phyloP scores from a whole-genome alignment of 2,329 filamentous ascomycete genomes.

The Stemphylium beticola region DNA sequence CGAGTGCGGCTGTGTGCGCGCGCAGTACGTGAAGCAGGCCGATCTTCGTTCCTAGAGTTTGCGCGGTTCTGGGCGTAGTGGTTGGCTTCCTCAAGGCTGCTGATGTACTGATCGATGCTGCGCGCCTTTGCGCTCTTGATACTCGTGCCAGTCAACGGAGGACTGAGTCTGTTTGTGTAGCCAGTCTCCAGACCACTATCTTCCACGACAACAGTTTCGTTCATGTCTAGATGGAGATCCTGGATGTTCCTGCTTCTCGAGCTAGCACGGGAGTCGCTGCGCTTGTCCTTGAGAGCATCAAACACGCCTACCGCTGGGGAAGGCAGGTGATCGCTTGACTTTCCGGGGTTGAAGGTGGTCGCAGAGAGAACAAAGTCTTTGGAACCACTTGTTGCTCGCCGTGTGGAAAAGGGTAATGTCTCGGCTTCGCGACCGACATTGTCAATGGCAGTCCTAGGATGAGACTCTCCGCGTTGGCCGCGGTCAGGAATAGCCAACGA shows the following conservation, averaged over 20 bases:
- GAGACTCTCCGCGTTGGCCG: slow-evolving; percentile 37
- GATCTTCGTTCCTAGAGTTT: slow-evolving; percentile 52
- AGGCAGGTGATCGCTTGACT: slow-evolving; percentile 56
- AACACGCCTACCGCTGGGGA: slow-evolving; percentile 72
- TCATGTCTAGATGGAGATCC: slow-evolving; percentile 62
- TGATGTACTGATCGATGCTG: slow-evolving; percentile 83
- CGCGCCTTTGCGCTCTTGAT: slow-evolving; percentile 65
- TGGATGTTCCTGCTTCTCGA: slow-evolving; percentile 81
- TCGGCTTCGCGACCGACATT: slow-evolving; percentile 52
- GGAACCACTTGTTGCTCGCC: slow-evolving; percentile 60
- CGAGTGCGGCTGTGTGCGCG: slow-evolving; percentile 56
- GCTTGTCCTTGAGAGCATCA: slow-evolving; percentile 66
- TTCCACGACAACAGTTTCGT: slow-evolving; percentile 52
- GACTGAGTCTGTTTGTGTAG: slow-evolving; percentile 61
- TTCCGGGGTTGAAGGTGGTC: slow-evolving; percentile 41
- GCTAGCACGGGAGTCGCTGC: slow-evolving; percentile 68
- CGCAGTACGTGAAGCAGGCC: slow-evolving; percentile 55
- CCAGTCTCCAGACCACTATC: slow-evolving; percentile 38
- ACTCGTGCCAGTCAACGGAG: slow-evolving; percentile 55
- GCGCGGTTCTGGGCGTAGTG: slow-evolving; percentile 57
- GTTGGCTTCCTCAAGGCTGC: slow-evolving; percentile 79
- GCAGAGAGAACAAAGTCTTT: slow-evolving; percentile 56
- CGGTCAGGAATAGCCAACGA: slow-evolving; percentile 46
- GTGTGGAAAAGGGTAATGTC: slow-evolving; percentile 45
- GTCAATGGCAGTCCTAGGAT: slow-evolving; percentile 44